phyloP scores from a whole-genome alignment of 371 early-diverging fungal species.

The Fennellomyces sp. region DNA sequence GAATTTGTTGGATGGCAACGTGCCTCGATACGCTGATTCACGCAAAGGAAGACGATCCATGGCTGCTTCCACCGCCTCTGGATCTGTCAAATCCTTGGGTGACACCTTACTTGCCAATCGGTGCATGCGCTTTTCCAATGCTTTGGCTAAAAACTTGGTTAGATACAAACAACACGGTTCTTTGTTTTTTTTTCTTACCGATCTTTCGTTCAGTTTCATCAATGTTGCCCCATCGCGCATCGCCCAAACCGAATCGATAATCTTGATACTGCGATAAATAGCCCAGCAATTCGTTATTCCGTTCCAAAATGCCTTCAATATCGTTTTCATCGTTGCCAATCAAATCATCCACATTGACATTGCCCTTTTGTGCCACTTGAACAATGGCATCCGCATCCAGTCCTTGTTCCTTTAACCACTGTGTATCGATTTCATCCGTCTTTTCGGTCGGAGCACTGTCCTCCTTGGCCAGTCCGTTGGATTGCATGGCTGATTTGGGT shows the following conservation, averaged over 20 bases:
- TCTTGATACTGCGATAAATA: constrained; percentile 37
- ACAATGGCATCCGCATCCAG: constrained; percentile 35
- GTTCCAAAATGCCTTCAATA: constrained; percentile 24
- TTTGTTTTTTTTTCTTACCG: constrained; percentile 18
- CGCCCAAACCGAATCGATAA: constrained; percentile 32
- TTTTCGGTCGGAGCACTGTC: constrained; percentile 4
- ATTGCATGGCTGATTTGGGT: background rate
- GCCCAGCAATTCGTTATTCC: constrained; percentile 32
- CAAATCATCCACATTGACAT: constrained; percentile 16
- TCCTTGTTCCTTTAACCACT: constrained; percentile 44
- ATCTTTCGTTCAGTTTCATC: constrained; percentile 28
- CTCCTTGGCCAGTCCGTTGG: background rate
- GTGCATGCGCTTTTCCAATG: constrained; percentile 43
- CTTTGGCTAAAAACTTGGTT: constrained; percentile 30
- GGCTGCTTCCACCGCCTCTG: constrained; percentile 43
- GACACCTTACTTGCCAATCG: constrained; percentile 37
- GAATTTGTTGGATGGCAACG: constrained; percentile 54
- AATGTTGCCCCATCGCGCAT: constrained; percentile 25
- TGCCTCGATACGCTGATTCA: constrained; percentile 54
- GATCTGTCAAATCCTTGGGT: constrained; percentile 43
- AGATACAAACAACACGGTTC: background rate
- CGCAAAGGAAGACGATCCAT: constrained; percentile 49
- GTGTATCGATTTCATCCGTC: constrained; percentile 26
- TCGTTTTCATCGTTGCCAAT: constrained; percentile 4
- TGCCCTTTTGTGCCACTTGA: constrained; percentile 20